Base-by-base conservation (phyloP, 2,329 filamentous ascomycete genomes). In the Phaeosphaeriaceae sp. region DNA sequence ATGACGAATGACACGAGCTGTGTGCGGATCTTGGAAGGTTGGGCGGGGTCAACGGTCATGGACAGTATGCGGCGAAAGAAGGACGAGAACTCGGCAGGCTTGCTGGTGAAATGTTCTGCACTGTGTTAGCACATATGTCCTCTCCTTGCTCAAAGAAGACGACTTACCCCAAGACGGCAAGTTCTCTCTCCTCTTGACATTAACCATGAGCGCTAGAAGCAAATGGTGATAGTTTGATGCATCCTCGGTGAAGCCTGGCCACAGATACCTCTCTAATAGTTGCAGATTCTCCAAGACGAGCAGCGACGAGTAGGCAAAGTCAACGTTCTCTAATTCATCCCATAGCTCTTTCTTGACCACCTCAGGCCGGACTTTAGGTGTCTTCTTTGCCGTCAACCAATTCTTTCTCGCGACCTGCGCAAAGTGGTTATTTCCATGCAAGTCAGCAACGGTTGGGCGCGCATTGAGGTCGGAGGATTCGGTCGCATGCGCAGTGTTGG, bases 191-290 rank as follows among this genome's bases (percentile, higher is more conserved):
- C 88, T 85, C 78, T 97, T 97, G 50, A 92, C 87, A 72, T 93
- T 96, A 56, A 89, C 83, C 64, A 99, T 87, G 55, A 97, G 75
- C 13, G 89, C 89, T 66, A 97, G 86, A 54, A 99, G 80, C 28
- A 97, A 79, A 45, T 97, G 88, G 72, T 99, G 93, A 66, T 92
- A 87, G 72, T 99, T 95, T 26, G 93, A 96, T 3, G 91, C 86
- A 64, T 94, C 87, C 57, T 96, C 90, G 11, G 83, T 86, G 71
- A 95, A 99, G 42, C 89, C 90, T 37, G 94, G 94, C 94, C 94
- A 99, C 21, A 99, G 82, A 70, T 96, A 97, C 68, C 83, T 89
- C 73, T 99, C 94, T 50, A 99, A 76, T 34, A 92, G 86, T 77
- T 97, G 94, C 63, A 97, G 76, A 62, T 92, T 93, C 75, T 99